phyloP scores from a whole-genome alignment of 1,284 basidiomycete genomes.

The Fomes fomentarius region DNA sequence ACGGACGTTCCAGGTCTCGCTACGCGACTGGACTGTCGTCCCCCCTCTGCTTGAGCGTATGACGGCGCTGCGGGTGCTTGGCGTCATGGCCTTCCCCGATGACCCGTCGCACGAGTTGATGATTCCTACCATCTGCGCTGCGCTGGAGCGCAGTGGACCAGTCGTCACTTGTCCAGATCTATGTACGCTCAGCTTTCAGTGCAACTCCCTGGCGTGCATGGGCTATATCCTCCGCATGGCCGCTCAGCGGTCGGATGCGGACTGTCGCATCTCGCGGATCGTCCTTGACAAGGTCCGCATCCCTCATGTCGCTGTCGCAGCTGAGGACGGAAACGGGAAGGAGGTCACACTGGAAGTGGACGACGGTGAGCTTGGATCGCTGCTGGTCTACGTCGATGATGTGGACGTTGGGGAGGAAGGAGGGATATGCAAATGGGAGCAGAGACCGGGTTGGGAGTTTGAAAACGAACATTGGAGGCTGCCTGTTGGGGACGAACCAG shows the following conservation, averaged over 20 bases:
- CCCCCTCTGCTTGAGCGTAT: conserved; percentile 3
- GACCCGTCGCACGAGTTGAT: neutral
- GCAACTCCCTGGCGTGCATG: neutral
- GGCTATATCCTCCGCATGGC: neutral
- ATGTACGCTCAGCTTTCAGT: conserved; percentile 11
- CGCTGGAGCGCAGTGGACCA: neutral
- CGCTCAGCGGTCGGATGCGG: neutral
- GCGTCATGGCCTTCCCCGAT: conserved; percentile 7
- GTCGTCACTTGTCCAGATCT: conserved; percentile 2
- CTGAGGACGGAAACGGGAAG: too few relatives aligned
- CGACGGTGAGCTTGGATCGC: neutral
- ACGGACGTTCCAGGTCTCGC: conserved; percentile 3
- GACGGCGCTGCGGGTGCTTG: conserved; percentile 3
- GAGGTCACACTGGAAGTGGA: neutral
- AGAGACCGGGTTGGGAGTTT: conserved; percentile 8
- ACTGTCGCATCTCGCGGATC: conserved; percentile 1
- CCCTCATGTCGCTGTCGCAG: neutral
- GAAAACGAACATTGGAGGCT: conserved; percentile 8
- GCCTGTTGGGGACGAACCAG: conserved; percentile 8
- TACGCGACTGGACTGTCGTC: conserved; percentile 10
- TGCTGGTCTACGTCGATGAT: neutral
- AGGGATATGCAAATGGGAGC: conserved; percentile 8
- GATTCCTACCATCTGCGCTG: neutral
- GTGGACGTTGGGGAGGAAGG: conserved; percentile 7
- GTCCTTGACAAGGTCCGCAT: conserved; percentile 4